Base-by-base conservation (phyloP, 768 basidiomycete species). In the Pholiota molesta region DNA sequence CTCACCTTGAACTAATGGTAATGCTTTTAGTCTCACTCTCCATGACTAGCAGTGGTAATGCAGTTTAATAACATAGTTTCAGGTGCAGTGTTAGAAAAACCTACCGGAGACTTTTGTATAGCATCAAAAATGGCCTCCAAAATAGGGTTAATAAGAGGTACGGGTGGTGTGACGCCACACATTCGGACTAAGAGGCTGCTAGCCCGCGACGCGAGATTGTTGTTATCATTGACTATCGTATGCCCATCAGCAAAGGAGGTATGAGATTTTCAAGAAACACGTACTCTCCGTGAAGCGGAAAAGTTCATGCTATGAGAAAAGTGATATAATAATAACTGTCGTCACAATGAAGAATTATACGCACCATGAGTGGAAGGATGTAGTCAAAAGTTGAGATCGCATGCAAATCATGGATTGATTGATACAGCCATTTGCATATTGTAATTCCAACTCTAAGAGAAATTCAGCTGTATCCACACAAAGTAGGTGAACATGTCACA, bases 141-240 rank as follows among this genome's bases (percentile, higher is more conserved):
- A 51, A 95, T 77, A 2, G 86, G 84, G 56, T 86, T 82, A 51
- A 94, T 84, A 58, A 93, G 80, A 7, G 84, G 76, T 11, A 83
- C 77, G 0, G 93, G 92, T 16, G 91, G 92, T 6, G 87, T 89
- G 33, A 97, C 88, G 2, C 91, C 92, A 59, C 94, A 94, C 85
- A 95, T 91, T 56, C 90, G 85, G 42, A 92, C 89, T 44, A 96
- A 81, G 5, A 96, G 80, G 19, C 84, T 77, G 57, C 86, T 86
- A 0, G 92, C 87, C 19, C 86, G 83, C 14, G 79, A 77, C 10
- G 83, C 81, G 17, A 93, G 82, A 49, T 92, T 91, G 66, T 87
- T 83, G 66, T 91, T 89, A 72, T 92, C 89, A 64, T 88, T 87
- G 44, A 90, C 89, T 89, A 54, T 17, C 26, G 53, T 14, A 57